A percentile compares a stretch with the other conserved stretches of the same genome.
phyloP scores from a whole-genome alignment of 2,329 filamentous ascomycete genomes.

The Colletotrichum truncatum region DNA sequence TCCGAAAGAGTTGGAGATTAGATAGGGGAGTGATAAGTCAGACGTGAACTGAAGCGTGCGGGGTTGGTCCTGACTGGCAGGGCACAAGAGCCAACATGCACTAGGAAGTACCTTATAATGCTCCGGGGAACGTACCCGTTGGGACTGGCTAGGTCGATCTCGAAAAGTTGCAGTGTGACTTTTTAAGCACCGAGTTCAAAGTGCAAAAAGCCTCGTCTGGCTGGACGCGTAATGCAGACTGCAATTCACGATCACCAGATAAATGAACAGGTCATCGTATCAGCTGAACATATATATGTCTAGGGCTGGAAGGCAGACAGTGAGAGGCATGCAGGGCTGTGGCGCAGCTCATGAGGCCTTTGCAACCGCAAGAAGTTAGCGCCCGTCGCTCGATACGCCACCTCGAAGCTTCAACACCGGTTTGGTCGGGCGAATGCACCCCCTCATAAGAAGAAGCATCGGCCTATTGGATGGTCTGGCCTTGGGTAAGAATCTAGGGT shows the following conservation, averaged over 20 bases:
- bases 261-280: neutral
- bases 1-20: neutral
- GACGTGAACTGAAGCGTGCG: neutral
- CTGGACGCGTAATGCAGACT: too few relatives aligned
- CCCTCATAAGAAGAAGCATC: neutral
- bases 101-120: too few relatives aligned
- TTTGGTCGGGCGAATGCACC: constrained; percentile 20
- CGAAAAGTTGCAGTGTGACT: too few relatives aligned
- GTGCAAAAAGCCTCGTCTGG: too few relatives aligned
- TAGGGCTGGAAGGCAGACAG: constrained; percentile 14
- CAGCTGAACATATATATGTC: neutral
- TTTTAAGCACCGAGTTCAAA: too few relatives aligned
- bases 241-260: neutral
- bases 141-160: too few relatives aligned
- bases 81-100: neutral
- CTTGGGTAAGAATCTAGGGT: neutral
- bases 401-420: constrained; percentile 4
- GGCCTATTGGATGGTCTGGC: neutral
- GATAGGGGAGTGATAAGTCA: neutral
- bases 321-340: neutral
- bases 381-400: neutral
- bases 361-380: neutral
- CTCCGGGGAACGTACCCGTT: too few relatives aligned
- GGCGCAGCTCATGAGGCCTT: neutral
- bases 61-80: neutral